These are phyloP conservation scores for Yamadazyma insecticola DNA, from an alignment of 805 yeast species.

Conservation along the genomic window DNA sequence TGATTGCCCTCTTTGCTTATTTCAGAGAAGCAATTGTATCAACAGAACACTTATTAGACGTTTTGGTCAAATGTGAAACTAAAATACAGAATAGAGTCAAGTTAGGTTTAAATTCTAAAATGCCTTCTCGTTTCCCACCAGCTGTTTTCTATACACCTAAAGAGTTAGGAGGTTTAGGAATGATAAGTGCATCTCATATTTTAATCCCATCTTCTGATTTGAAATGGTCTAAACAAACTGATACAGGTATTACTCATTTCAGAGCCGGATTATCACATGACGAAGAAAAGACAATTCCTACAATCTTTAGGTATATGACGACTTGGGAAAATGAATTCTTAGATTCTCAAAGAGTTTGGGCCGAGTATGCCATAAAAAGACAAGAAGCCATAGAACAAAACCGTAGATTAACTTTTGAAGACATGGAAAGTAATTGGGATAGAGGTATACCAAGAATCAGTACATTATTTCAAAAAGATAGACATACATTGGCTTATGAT, in stretches of 20 bases:
- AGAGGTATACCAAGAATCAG: slow-evolving; percentile 95
- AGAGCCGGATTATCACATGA: slow-evolving; percentile 87
- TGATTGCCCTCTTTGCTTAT: slow-evolving; percentile 81
- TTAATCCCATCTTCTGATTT: slow-evolving; percentile 91
- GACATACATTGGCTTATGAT: slow-evolving; percentile 91
- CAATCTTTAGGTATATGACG: slow-evolving; percentile 85
- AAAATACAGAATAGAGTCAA: slow-evolving; percentile 91
- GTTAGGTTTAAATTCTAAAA: slow-evolving; percentile 91
- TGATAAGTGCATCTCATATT: slow-evolving; percentile 96
- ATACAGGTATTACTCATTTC: slow-evolving; percentile 91
- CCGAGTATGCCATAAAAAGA: slow-evolving; percentile 88
- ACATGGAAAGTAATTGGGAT: slow-evolving; percentile 92
- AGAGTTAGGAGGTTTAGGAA: slow-evolving; percentile 95
- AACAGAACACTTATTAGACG: slow-evolving; percentile 72
- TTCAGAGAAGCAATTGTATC: slow-evolving; percentile 90
- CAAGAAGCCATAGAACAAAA: slow-evolving; percentile 83
- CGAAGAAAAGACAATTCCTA: slow-evolving; percentile 82
- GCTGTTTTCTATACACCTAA: slow-evolving; percentile 98
- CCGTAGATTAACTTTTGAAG: slow-evolving; percentile 85
- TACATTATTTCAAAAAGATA: slow-evolving; percentile 89
- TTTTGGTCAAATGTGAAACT: slow-evolving; percentile 86
- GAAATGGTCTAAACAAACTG: slow-evolving; percentile 89
- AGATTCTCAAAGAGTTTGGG: slow-evolving; percentile 97
- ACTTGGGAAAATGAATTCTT: slow-evolving; percentile 96
- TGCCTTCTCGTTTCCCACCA: slow-evolving; percentile 99